These are phyloP conservation scores for Plasmopara halstedii DNA, from an alignment of 352 stramenopile genomes.

Conservation along the genomic window DNA sequence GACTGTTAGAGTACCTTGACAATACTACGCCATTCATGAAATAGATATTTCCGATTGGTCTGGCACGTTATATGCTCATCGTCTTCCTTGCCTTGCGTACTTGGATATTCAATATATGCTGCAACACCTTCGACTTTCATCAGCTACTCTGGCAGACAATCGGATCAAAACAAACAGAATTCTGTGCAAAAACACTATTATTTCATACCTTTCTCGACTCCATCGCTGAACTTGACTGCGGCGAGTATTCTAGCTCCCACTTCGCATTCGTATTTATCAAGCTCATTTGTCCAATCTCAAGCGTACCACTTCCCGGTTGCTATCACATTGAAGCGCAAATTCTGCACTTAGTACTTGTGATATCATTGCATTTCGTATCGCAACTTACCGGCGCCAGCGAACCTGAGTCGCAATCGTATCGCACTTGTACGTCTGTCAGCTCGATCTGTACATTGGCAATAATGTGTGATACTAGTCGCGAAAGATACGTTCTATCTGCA, in stretches of 20 bases:
- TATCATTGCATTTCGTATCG: not conserved
- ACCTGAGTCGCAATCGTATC: slow-evolving; percentile 69
- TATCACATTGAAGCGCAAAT: slow-evolving; percentile 17
- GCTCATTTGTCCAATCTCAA: slow-evolving; percentile 55
- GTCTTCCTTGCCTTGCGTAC: slow-evolving; percentile 5
- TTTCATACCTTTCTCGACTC: slow-evolving; percentile 66
- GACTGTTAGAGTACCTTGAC: slow-evolving; percentile 42
- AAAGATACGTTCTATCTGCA: slow-evolving; percentile 76
- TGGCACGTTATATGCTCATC: slow-evolving; percentile 1
- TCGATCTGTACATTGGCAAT: slow-evolving; percentile 85
- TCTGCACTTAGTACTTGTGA: not conserved
- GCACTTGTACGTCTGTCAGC: slow-evolving; percentile 68
- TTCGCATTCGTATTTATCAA: slow-evolving; percentile 72
- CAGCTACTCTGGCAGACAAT: slow-evolving; percentile 24
- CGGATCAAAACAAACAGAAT: not conserved
- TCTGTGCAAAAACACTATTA: not conserved
- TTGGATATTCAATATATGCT: slow-evolving; percentile 65
- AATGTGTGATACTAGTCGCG: slow-evolving; percentile 72
- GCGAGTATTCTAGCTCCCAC: slow-evolving; percentile 70
- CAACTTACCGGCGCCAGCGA: slow-evolving; percentile 53
- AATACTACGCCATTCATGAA: slow-evolving; percentile 76
- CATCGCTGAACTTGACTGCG: slow-evolving; percentile 66
- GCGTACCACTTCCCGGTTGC: slow-evolving; percentile 53
- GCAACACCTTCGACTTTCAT: slow-evolving; percentile 54
- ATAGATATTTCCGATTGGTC: slow-evolving; percentile 58